Base-by-base conservation (phyloP, 2,329 filamentous ascomycete species). In the Colletotrichum truncatum region DNA sequence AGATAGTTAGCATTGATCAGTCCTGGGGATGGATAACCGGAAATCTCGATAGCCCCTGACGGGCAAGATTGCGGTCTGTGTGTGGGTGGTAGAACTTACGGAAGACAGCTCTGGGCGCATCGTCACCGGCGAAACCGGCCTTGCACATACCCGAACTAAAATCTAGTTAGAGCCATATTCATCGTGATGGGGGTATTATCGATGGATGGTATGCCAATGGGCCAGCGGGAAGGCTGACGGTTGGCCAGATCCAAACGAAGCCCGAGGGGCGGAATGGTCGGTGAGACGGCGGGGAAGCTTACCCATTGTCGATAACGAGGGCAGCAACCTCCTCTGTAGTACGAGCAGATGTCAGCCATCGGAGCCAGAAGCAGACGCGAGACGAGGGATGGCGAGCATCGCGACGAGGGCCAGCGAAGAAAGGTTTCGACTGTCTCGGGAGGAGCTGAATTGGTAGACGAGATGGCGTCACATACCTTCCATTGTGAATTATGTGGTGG, bases 231-330 rank as follows among this genome's bases (percentile, higher is more conserved):
- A 46, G 25, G 46, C 45, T 53, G 52, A 41, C 43, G 43, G 34
- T 26, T 39, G 53, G 41, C 51, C 41, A 57, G 39, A 56, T 53
- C 54, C 21, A 30, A 32, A 41, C 38, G 45, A 51, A 36, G 48
- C 53, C 66, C 43, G 30, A 12, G 38, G 64, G 64, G 59, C 64
- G 66, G 68, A 68, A 73, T 73, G 73, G 77, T 76, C 74, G 74
- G 74, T 77, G 76, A 78, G 64, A 46, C 61, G 73, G 74, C 72
- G 74, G 73, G 73, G 74, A 77, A 85, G 87, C 94, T 93, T 95
- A 99, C 96, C 96, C 96, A 98, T 99, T 99, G 94, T 99, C 96
- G 87, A 99, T 98, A 86, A 99, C 96, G 93, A 99, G 94, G 85
- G 96, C 96, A 85, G 96, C 96, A 86, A 99, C 96, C 93, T 99